A percentile compares a stretch with the other conserved stretches of the same genome.
phyloP scores from a whole-genome alignment of 371 early-diverging fungal genomes.

The Apophysomyces variabilis region DNA sequence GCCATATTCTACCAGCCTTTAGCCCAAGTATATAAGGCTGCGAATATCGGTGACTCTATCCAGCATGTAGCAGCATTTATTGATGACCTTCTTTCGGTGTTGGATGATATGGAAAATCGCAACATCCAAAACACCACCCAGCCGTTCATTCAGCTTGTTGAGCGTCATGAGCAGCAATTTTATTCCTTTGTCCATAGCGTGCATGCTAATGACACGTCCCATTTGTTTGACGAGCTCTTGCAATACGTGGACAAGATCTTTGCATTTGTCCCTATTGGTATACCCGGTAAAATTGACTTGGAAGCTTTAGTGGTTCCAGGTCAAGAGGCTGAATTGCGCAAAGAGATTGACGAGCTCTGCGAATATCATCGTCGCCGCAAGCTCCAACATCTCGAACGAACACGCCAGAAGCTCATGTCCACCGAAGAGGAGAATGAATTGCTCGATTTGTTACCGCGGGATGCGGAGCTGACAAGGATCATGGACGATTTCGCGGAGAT shows the following conservation, averaged over 20 bases:
- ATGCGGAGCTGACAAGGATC: constrained; percentile 30
- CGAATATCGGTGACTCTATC: constrained; percentile 66
- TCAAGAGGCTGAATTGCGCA: constrained; percentile 29
- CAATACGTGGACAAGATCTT: constrained; percentile 41
- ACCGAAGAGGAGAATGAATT: constrained; percentile 25
- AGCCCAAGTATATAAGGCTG: constrained; percentile 68
- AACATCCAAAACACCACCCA: constrained; percentile 38
- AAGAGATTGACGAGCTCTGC: constrained; percentile 43
- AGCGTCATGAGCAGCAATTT: constrained; percentile 59
- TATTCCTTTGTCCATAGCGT: constrained; percentile 68
- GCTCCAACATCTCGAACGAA: constrained; percentile 40
- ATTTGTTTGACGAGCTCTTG: constrained; percentile 46
- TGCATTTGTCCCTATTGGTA: constrained; percentile 34
- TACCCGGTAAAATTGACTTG: constrained; percentile 32
- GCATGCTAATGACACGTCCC: constrained; percentile 54
- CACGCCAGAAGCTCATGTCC: constrained; percentile 41
- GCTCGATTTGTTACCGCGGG: constrained; percentile 31
- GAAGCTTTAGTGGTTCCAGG: constrained; percentile 10
- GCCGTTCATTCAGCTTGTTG: constrained; percentile 53
- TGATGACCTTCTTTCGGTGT: constrained; percentile 61
- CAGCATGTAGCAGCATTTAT: constrained; percentile 60
- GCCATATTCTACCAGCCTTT: constrained; percentile 70
- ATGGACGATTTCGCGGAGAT: constrained; percentile 43
- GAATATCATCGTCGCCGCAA: constrained; percentile 38
- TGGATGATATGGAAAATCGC: constrained; percentile 51